A percentile compares a stretch with the other conserved stretches of the same genome.
These are phyloP conservation scores for Capsicum chinense DNA, from an alignment of 257 asterid genomes.

Conservation along the genomic window DNA sequence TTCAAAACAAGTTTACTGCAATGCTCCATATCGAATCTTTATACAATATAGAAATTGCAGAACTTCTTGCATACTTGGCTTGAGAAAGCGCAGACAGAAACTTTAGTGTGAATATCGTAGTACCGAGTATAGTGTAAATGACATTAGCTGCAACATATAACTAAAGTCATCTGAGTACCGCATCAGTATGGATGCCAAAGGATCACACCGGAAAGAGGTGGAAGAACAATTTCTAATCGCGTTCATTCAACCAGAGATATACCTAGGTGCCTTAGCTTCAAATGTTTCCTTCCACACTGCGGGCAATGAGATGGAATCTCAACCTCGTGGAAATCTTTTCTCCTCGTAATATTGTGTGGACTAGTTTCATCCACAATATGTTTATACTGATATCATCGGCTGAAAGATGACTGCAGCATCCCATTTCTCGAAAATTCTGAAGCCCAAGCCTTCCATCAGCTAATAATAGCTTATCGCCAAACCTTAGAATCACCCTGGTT, in stretches of 20 bases:
- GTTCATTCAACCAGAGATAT: not conserved
- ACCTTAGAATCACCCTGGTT: not conserved
- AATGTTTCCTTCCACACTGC: not conserved
- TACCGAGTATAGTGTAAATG: not conserved
- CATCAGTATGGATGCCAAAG: not conserved
- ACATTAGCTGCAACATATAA: constrained; percentile 18
- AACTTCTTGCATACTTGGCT: not conserved
- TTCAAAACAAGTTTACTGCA: not conserved
- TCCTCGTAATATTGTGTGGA: not conserved
- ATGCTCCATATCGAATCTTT: not conserved
- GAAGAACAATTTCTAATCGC: not conserved
- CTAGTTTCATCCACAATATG: not conserved
- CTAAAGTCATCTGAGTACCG: not conserved
- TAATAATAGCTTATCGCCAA: constrained; percentile 4
- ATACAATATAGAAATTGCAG: not conserved
- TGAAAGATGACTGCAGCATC: not conserved
- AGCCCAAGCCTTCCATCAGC: not conserved
- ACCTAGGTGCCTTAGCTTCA: constrained; percentile 19
- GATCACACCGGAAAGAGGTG: not conserved
- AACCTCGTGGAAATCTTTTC: not conserved
- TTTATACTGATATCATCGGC: not conserved
- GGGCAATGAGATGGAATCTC: not conserved
- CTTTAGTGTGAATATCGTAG: not conserved
- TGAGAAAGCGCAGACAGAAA: not conserved
- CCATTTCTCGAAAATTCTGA: not conserved